Evolutionary conservation across 2,329 filamentous ascomycete genomes (phyloP).

Genomic region (Calonectria ilicicola): DNA sequence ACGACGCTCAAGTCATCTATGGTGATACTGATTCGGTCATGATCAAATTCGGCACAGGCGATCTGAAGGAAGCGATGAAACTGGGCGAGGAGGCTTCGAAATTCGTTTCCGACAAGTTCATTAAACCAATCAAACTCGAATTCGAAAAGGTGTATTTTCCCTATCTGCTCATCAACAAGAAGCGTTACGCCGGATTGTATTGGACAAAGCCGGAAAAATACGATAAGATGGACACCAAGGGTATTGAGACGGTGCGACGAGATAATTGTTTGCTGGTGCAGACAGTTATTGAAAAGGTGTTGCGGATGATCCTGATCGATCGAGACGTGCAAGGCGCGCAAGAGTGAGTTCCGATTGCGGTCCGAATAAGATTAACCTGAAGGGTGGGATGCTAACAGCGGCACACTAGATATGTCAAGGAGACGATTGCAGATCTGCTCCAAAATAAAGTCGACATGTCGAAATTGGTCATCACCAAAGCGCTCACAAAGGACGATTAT

Average conservation of each 20-base stretch:
- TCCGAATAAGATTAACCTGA: slow-evolving; percentile 19
- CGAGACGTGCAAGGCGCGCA: slow-evolving; percentile 90
- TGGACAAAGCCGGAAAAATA: slow-evolving; percentile 96
- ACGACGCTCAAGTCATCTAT: slow-evolving; percentile 97
- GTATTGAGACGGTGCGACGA: slow-evolving; percentile 96
- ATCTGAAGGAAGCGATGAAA: slow-evolving; percentile 91
- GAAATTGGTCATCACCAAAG: slow-evolving; percentile 98
- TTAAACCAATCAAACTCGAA: slow-evolving; percentile 97
- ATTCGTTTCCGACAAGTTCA: slow-evolving; percentile 90
- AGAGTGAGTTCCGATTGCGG: slow-evolving; percentile 73
- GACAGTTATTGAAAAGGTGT: slow-evolving; percentile 95
- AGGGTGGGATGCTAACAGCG: slow-evolving; percentile 51
- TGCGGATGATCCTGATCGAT: slow-evolving; percentile 96
- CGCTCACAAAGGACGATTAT: slow-evolving; percentile 90
- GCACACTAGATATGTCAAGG: slow-evolving; percentile 84
- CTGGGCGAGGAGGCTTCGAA: slow-evolving; percentile 92
- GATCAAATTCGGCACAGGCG: slow-evolving; percentile 96
- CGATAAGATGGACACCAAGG: slow-evolving; percentile 99
- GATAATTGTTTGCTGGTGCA: slow-evolving; percentile 97
- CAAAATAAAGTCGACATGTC: slow-evolving; percentile 99
- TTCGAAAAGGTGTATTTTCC: slow-evolving; percentile 99
- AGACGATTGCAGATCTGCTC: slow-evolving; percentile 92
- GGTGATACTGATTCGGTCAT: slow-evolving; percentile 99
- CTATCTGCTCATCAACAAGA: slow-evolving; percentile 99
- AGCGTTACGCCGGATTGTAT: slow-evolving; percentile 96